phyloP scores from a whole-genome alignment of 148 eudicot species.

The Hydrangea macrophylla region DNA sequence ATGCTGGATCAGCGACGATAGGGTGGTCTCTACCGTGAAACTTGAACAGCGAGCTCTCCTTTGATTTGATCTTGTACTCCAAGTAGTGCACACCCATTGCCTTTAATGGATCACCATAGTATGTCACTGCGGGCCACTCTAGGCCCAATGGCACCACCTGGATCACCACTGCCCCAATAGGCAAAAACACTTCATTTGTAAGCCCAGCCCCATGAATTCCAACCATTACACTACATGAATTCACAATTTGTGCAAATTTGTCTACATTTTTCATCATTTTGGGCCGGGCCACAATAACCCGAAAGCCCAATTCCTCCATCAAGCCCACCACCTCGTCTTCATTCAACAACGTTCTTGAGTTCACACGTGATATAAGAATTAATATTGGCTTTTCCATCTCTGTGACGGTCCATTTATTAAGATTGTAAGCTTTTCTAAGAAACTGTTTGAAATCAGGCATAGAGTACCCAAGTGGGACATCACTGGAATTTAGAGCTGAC shows the following conservation, averaged over 20 bases:
- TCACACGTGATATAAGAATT: slow-evolving; percentile 39
- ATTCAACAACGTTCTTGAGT: slow-evolving; percentile 38
- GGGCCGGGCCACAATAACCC: slow-evolving; percentile 19
- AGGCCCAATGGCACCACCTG: slow-evolving; percentile 53
- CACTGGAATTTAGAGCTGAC: slow-evolving; percentile 25
- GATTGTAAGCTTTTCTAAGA: slow-evolving; percentile 24
- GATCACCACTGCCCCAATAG: slow-evolving; percentile 43
- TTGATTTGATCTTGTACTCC: slow-evolving; percentile 42
- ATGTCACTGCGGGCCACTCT: slow-evolving; percentile 35
- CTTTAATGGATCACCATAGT: slow-evolving; percentile 37
- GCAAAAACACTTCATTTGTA: slow-evolving; percentile 49
- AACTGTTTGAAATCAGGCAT: slow-evolving; percentile 40
- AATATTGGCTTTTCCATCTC: slow-evolving; percentile 20
- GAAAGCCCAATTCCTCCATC: slow-evolving; percentile 47
- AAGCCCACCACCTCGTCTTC: slow-evolving; percentile 33
- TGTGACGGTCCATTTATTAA: slow-evolving; percentile 17
- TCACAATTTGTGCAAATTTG: slow-evolving; percentile 33
- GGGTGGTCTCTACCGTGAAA: slow-evolving; percentile 42
- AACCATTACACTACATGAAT: slow-evolving; percentile 44
- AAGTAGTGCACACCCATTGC: slow-evolving; percentile 50
- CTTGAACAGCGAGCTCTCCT: slow-evolving; percentile 51
- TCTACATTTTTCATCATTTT: slow-evolving; percentile 26
- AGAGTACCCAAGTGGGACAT: slow-evolving; percentile 33
- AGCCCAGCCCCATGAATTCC: slow-evolving; percentile 68
- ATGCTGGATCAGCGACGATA: slow-evolving; percentile 30